phyloP scores from a whole-genome alignment of 176 grass and related monocot genomes.

The Bonia amplexicaulis region DNA sequence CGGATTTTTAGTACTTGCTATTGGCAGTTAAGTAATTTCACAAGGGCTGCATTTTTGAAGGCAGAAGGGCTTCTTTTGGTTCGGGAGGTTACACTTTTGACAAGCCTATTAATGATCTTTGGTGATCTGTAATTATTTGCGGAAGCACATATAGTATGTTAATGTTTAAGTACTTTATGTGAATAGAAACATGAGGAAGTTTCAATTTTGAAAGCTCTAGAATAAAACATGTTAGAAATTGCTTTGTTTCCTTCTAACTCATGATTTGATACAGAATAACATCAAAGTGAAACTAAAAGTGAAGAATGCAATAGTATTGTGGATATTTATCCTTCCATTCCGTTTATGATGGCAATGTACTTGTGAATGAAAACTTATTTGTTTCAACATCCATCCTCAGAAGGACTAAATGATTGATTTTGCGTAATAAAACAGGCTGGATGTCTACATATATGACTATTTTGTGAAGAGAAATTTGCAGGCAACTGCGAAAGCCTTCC shows the following conservation, averaged over 20 bases:
- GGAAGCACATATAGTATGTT: not conserved
- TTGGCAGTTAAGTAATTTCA: not conserved
- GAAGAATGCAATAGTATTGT: not conserved
- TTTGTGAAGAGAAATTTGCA: slow-evolving; percentile 90
- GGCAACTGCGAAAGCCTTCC: slow-evolving; percentile 82
- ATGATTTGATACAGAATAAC: not conserved
- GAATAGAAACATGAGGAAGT: not conserved
- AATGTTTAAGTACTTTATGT: not conserved
- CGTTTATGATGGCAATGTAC: not conserved
- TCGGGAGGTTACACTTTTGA: not conserved
- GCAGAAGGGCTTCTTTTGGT: not conserved
- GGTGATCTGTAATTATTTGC: not conserved
- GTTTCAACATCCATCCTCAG: not conserved
- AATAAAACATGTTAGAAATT: not conserved
- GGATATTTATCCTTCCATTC: not conserved
- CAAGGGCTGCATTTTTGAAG: not conserved
- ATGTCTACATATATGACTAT: slow-evolving; percentile 95
- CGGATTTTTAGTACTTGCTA: not conserved
- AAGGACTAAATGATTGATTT: slow-evolving; percentile 5
- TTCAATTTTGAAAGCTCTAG: not conserved
- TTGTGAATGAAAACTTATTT: not conserved
- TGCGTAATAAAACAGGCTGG: slow-evolving; percentile 60
- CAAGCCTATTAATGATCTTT: not conserved
- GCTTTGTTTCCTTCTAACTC: slow-evolving; percentile 1
- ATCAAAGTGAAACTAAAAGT: not conserved